phyloP scores from a whole-genome alignment of 2,329 filamentous ascomycete genomes.

The Penicillium sp. region DNA sequence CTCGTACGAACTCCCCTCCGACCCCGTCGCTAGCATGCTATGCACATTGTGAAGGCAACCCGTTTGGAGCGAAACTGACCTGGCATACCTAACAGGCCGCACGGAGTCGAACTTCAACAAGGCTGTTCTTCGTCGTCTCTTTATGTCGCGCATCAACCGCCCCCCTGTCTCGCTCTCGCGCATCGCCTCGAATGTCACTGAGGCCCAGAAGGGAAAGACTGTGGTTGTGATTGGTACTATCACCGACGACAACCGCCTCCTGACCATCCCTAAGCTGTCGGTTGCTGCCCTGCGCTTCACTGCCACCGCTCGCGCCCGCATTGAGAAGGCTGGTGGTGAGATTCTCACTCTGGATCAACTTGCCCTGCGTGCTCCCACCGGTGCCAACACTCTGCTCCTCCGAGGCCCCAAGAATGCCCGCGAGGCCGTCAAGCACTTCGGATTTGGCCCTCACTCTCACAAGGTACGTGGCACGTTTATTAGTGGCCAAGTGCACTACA shows the following conservation, averaged over 20 bases:
- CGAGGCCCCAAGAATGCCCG: slow-evolving; percentile 97
- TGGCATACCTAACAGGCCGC: slow-evolving; percentile 60
- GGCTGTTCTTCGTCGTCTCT: slow-evolving; percentile 92
- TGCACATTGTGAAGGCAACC: slow-evolving; percentile 7
- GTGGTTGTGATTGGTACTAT: slow-evolving; percentile 91
- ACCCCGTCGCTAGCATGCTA: slow-evolving; percentile 10
- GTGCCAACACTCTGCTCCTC: slow-evolving; percentile 94
- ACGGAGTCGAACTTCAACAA: slow-evolving; percentile 99
- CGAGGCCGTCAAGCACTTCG: slow-evolving; percentile 99
- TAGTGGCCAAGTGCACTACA: not conserved
- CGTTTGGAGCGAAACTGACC: slow-evolving; percentile 18
- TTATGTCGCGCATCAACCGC: slow-evolving; percentile 98
- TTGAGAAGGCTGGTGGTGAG: slow-evolving; percentile 90
- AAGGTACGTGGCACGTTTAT: slow-evolving; percentile 65
- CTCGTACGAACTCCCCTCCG: slow-evolving; percentile 58
- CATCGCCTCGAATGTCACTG: slow-evolving; percentile 66
- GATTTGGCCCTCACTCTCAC: slow-evolving; percentile 95
- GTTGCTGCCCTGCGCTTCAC: slow-evolving; percentile 97
- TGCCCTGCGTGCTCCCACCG: slow-evolving; percentile 89
- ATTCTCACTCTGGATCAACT: slow-evolving; percentile 95
- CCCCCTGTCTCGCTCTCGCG: slow-evolving; percentile 92
- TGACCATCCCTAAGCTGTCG: slow-evolving; percentile 86
- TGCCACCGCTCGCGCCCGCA: slow-evolving; percentile 88
- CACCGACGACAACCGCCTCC: slow-evolving; percentile 95
- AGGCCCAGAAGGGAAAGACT: slow-evolving; percentile 66